Evolutionary conservation across 1,284 basidiomycete species (phyloP).

Genomic region (Cryptococcus sp.): DNA sequence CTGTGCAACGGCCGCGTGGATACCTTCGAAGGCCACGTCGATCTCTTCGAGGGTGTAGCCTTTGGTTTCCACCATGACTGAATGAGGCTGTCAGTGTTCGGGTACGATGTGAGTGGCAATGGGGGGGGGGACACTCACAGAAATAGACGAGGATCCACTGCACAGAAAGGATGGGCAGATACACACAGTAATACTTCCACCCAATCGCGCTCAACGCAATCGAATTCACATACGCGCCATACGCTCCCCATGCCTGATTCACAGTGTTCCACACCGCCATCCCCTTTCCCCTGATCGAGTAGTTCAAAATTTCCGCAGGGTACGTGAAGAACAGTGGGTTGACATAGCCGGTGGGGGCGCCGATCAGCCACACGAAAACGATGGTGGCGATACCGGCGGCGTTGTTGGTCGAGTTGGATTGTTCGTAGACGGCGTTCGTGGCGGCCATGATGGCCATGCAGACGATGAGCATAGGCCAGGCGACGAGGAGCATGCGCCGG

Average conservation of each 20-base stretch:
- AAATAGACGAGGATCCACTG: slow-evolving; percentile 12
- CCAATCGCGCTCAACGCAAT: slow-evolving; percentile 11
- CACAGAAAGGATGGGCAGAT: slow-evolving; percentile 6
- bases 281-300: slow-evolving; percentile 10
- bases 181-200: slow-evolving; percentile 15
- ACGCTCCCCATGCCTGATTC: slow-evolving; percentile 18
- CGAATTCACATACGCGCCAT: slow-evolving; percentile 15
- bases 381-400: slow-evolving; percentile 7
- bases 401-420: slow-evolving; percentile 3
- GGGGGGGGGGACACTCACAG: slow-evolving; percentile 1
- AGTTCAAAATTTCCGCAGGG: slow-evolving; percentile 9
- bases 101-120: neutral
- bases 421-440: slow-evolving; percentile 1
- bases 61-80: slow-evolving; percentile 48
- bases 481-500: slow-evolving; percentile 15
- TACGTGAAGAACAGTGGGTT: slow-evolving; percentile 8
- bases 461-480: slow-evolving; percentile 20
- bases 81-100: neutral
- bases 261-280: slow-evolving; percentile 23
- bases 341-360: slow-evolving; percentile 16
- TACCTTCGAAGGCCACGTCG: slow-evolving; percentile 39
- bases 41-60: slow-evolving; percentile 50
- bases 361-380: slow-evolving; percentile 24
- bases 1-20: slow-evolving; percentile 2
- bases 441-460: slow-evolving; percentile 17